Evolutionary conservation across 768 basidiomycete species (phyloP).

Genomic region (Naganishia onofrii): DNA sequence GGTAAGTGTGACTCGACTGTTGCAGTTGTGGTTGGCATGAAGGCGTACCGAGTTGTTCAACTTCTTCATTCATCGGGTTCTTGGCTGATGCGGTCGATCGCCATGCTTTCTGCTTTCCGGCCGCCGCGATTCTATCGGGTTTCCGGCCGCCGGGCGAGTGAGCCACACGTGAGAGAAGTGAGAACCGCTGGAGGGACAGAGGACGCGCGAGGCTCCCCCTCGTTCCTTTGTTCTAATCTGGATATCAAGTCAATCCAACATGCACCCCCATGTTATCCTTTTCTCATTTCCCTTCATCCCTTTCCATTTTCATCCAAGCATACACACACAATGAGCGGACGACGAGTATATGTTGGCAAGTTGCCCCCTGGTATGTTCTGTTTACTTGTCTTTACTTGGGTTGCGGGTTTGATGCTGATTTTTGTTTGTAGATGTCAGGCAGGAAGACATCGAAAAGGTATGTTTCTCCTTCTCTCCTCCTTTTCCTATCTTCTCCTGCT

Average conservation of each 20-base stretch:
- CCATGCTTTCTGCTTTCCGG: no score
- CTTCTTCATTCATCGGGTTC: neutral
- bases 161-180: no score
- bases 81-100: no score
- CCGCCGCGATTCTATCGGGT: no score
- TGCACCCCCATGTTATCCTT: no score
- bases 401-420: neutral
- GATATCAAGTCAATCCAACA: no score
- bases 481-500: neutral
- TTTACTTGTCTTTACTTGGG: neutral
- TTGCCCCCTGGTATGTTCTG: constrained; percentile 41
- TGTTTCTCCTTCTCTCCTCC: constrained; percentile 13
- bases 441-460: constrained; percentile 51
- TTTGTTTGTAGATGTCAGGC: constrained; percentile 36
- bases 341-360: constrained; percentile 46
- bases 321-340: constrained; percentile 22
- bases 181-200: no score
- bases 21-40: neutral
- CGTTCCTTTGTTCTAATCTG: no score
- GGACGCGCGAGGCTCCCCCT: no score
- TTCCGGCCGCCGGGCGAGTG: no score
- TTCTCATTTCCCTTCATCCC: neutral
- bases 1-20: no score
- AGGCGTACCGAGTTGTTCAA: neutral
- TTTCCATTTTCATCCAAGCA: neutral